Evolutionary conservation across 768 basidiomycete genomes (phyloP).

Genomic region (Mycena polygramma): DNA sequence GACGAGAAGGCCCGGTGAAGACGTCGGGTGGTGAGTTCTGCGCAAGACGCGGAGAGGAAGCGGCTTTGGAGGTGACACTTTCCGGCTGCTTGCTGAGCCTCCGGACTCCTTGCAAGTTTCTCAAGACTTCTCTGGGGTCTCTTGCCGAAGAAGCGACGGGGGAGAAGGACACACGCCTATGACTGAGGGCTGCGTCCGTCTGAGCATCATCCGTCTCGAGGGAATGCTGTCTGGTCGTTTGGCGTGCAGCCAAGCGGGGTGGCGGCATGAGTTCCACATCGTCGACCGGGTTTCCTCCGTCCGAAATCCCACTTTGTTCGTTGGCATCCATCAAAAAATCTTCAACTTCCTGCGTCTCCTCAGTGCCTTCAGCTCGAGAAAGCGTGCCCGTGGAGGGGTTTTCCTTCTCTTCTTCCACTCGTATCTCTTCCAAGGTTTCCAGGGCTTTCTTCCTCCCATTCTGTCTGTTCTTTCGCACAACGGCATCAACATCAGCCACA

Average conservation of each 20-base stretch:
- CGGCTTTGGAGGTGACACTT: conserved; percentile 14
- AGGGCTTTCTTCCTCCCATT: conserved; percentile 22
- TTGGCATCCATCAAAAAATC: conserved; percentile 25
- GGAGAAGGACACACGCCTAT: conserved; percentile 12
- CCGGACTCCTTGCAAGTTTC: not conserved
- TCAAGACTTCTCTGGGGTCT: not conserved
- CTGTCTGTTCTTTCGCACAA: conserved; percentile 18
- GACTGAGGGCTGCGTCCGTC: conserved; percentile 21
- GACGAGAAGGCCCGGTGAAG: conserved; percentile 9
- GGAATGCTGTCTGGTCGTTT: not conserved
- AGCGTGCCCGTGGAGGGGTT: not conserved
- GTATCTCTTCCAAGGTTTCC: conserved; percentile 17
- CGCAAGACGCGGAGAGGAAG: conserved; percentile 6
- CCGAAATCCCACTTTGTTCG: conserved; percentile 30
- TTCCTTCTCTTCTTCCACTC: not conserved
- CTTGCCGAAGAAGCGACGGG: conserved; percentile 1
- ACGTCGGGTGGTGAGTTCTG: conserved; percentile 21
- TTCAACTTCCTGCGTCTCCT: conserved; percentile 32
- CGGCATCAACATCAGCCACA: conserved; percentile 14
- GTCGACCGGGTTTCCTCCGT: conserved; percentile 7
- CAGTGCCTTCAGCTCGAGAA: conserved; percentile 16
- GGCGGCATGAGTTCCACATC: conserved; percentile 24
- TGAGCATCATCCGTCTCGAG: conserved; percentile 23
- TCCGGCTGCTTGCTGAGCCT: conserved; percentile 17
- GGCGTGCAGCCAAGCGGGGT: conserved; percentile 14